Base-by-base conservation (phyloP, 108 stramenopile species). In the Pseudonitzschia pungens region DNA sequence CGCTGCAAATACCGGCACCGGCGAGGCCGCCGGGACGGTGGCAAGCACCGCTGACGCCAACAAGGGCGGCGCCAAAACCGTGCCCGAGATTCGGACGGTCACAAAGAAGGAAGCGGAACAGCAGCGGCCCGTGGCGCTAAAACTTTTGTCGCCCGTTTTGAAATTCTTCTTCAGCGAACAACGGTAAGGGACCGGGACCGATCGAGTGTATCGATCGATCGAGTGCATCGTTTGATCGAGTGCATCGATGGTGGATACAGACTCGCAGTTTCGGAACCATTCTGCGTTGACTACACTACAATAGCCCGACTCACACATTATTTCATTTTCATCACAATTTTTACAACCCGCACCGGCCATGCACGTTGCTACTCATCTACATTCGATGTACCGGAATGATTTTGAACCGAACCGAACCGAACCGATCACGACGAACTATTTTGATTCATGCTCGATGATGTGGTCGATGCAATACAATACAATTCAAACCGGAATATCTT, bases 131-230 rank as follows among this genome's bases (percentile, higher is more conserved):
- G 12, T 87, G 4, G 26, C 79, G 1, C 51, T 90, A 42, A 90
- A 89, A 77, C 41, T 90, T 42, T 63, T 92, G 4, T n/a, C 73
- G 11, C 92, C 92, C 4, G 11, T 90, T 31, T 76, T 83, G 24
- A 88, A 80, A 29, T 21, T 90, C 0, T 83, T 90, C 56, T 90
- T 92, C 48, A 86, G 82, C 18, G 92, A 92, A 62, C 56, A 88
- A 71, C 71, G 76, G 82, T 78, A 67, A 29, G 74, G 31, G 14
- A 24, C 29, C 8, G 11, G n/a, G n/a, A n/a, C n/a, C n/a, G n/a
- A n/a, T n/a, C n/a, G n/a, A n/a, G n/a, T n/a, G n/a, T n/a, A n/a
- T n/a, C n/a, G n/a, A n/a, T n/a, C n/a, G n/a, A n/a, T n/a, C n/a
- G n/a, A n/a, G n/a, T n/a, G n/a, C n/a, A n/a, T n/a, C n/a, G n/a